Base-by-base conservation (phyloP, 192 early-diverging fungal species). In the Rhizoclosmatium globosum region DNA sequence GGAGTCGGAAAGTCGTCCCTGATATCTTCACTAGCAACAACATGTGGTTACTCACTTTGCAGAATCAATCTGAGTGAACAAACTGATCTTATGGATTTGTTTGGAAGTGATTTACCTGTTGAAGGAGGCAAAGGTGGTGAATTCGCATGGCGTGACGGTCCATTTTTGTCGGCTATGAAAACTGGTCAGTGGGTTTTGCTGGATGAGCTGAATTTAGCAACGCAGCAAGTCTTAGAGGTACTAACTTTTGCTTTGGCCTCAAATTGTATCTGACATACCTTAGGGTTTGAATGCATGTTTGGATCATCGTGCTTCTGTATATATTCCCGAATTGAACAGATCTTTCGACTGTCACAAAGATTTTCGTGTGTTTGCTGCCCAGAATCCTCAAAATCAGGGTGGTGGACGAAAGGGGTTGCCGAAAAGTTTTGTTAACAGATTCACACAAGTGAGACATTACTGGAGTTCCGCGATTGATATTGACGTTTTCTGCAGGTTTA, bases 341-440 rank as follows among this genome's bases (percentile, higher is more conserved):
- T 89, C 92, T 61, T 98, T 99, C 76, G 81, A 87, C 15, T 92
- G 95, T 59, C 85, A 92, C 50, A 85, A 85, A 1, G 92, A 92
- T 38, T 99, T 98, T 87, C 83, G 95, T 31, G 93, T 99, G 0
- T 97, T 99, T 87, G 98, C 93, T 56, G 97, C 97, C 0, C 98
- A 99, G 83, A 99, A 99, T 80, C 98, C 98, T 21, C 90, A 98
- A 45, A 89, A 91, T 60, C 96, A 99, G 84, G 98, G 98, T 71
- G 98, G 98, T 69, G 98, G 98, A 6, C 92, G 98, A 50, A 98
- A 98, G 81, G 98, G 98, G n/a, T 85, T 99, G 38, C 98, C 98
- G 7, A 92, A 95, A 59, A 97, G 95, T 31, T 99, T 99, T 81
- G 92, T 97, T 56, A 98, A 99, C 81, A 92, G 98, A 39, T 99